Evolutionary conservation across 2,329 filamentous ascomycete species (phyloP).

Genomic region (Simplicillium aogashimaense): DNA sequence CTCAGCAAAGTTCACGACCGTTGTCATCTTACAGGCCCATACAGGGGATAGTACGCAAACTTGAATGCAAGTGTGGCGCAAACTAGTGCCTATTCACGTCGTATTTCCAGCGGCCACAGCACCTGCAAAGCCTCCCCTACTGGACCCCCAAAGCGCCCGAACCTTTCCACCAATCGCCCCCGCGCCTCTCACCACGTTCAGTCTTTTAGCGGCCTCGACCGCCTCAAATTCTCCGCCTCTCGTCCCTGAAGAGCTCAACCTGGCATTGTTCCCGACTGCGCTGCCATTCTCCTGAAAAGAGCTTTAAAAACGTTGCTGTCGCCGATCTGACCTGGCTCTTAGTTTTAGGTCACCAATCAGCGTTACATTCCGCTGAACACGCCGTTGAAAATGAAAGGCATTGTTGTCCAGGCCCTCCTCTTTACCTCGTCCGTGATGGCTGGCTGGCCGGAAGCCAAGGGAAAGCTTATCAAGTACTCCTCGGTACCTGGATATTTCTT

Average conservation of each 20-base stretch:
- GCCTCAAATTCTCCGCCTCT: not conserved
- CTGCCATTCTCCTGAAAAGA: too few relatives aligned
- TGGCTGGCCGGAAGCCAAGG: conserved; percentile 19
- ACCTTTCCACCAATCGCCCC: not conserved
- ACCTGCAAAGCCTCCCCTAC: not conserved
- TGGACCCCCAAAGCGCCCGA: too few relatives aligned
- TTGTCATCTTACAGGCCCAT: too few relatives aligned
- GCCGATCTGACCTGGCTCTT: not conserved
- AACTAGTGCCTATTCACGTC: too few relatives aligned
- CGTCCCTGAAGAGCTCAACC: not conserved
- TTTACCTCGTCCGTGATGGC: conserved; percentile 17
- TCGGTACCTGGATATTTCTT: conserved; percentile 53
- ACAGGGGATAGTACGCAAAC: too few relatives aligned
- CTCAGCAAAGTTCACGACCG: too few relatives aligned
- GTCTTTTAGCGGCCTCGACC: not conserved
- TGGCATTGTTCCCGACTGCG: conserved; percentile 1
- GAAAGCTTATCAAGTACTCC: conserved; percentile 44
- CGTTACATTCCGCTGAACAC: not conserved
- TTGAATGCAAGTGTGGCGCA: too few relatives aligned
- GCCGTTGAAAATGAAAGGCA: conserved; percentile 19
- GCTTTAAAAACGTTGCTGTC: not conserved
- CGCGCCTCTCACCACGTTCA: not conserved
- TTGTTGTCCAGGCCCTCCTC: conserved; percentile 17
- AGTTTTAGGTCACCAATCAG: not conserved
- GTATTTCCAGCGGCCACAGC: too few relatives aligned